phyloP scores from a whole-genome alignment of 257 asterid species.

The Euphrasia confusa region DNA sequence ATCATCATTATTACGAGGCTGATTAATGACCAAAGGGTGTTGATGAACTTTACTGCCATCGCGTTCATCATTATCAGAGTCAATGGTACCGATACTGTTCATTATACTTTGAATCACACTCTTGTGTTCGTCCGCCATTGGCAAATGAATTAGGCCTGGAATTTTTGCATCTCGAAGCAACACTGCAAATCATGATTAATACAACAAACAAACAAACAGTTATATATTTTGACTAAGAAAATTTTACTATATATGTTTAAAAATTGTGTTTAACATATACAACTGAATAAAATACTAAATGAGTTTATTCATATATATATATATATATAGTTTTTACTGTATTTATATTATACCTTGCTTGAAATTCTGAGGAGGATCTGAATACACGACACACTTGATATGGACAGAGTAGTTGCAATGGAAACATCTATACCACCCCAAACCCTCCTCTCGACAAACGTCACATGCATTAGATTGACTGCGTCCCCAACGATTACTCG shows the following conservation, averaged over 20 bases:
- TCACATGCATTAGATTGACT: not conserved
- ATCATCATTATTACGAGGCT: too few relatives aligned
- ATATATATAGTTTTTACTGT: too few relatives aligned
- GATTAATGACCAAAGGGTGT: not conserved
- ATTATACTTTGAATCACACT: not conserved
- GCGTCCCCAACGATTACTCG: too few relatives aligned
- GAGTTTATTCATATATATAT: too few relatives aligned
- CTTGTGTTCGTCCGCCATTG: slow-evolving; percentile 2
- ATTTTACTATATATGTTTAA: too few relatives aligned
- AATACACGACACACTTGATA: slow-evolving; percentile 4
- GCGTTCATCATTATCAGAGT: too few relatives aligned
- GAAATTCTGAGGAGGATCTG: slow-evolving; percentile 1
- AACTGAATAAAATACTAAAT: too few relatives aligned
- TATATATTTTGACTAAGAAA: too few relatives aligned
- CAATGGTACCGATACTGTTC: not conserved
- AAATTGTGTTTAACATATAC: too few relatives aligned
- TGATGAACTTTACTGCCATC: not conserved
- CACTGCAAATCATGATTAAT: slow-evolving; percentile 1
- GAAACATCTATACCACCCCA: not conserved
- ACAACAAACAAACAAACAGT: too few relatives aligned
- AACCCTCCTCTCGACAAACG: not conserved
- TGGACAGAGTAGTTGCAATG: slow-evolving; percentile 9
- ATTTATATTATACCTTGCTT: not conserved
- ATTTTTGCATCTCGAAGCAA: slow-evolving; percentile 6
- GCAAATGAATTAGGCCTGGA: slow-evolving; percentile 11